A percentile compares a stretch with the other conserved stretches of the same genome.
Conservation (phyloP, 1,284 basidiomycete species). For the Cystodermella granulosa region DNA sequence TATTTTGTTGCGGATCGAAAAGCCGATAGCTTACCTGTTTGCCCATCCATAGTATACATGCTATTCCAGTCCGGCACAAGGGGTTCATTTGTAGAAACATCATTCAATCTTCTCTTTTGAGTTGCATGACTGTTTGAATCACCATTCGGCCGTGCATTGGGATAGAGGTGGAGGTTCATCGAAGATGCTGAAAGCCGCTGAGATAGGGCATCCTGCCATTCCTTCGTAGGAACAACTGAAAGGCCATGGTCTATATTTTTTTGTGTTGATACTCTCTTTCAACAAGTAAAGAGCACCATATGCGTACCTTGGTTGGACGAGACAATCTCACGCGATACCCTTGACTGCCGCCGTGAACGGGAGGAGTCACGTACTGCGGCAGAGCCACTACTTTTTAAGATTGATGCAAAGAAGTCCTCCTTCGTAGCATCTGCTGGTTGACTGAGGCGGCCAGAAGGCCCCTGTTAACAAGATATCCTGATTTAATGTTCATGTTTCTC, state of each 20-base stretch:
- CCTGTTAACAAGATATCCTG: slow-evolving; percentile 47
- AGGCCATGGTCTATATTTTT: slow-evolving; percentile 49
- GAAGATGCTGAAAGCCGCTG: slow-evolving; percentile 39
- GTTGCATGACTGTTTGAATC: slow-evolving; percentile 30
- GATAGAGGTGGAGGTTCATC: slow-evolving; percentile 15
- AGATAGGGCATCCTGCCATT: slow-evolving; percentile 72
- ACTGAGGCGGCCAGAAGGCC: slow-evolving; percentile 55
- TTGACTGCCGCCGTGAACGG: slow-evolving; percentile 66
- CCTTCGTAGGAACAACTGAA: slow-evolving; percentile 60
- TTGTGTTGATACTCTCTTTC: slow-evolving; percentile 1
- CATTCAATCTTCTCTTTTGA: slow-evolving; percentile 44
- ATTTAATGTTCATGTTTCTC: slow-evolving; percentile 10
- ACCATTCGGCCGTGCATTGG: background rate
- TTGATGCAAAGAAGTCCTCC: slow-evolving; percentile 68
- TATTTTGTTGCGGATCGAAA: slow-evolving; percentile 5
- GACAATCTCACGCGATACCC: slow-evolving; percentile 70
- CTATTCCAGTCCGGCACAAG: slow-evolving; percentile 45
- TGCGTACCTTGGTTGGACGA: slow-evolving; percentile 57
- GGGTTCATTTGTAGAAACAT: slow-evolving; percentile 17
- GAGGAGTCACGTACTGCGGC: slow-evolving; percentile 51
- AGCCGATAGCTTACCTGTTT: slow-evolving; percentile 29
- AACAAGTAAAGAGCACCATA: background rate
- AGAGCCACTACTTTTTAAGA: slow-evolving; percentile 56
- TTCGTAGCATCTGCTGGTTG: slow-evolving; percentile 52
- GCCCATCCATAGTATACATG: slow-evolving; percentile 53